Evolutionary conservation across 108 stramenopile species (phyloP), one percentile per base, ranked within the genome.

Genomic region (Schizochytrium sp.): DNA sequence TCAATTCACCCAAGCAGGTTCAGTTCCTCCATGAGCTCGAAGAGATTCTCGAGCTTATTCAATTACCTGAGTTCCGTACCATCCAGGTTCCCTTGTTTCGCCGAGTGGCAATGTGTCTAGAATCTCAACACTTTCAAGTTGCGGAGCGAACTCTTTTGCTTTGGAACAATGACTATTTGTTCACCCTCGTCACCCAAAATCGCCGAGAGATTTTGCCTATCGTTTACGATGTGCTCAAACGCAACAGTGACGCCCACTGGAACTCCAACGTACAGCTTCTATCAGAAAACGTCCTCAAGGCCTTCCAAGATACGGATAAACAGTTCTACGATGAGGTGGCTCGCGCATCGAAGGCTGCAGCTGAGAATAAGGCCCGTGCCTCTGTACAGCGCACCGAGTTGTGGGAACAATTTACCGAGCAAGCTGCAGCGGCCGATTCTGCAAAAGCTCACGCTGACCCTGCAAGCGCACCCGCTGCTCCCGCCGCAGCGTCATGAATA

Each of bases 21-120:
- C 56, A 83, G 72, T 76, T 90, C 42, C 57, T 92, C 57, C 88
- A 90, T 56, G 91, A 92, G 88, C 91, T 92, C 87, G 91, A 92
- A 56, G 91, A 92, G 15, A 56, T 92, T 13, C 61, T 92, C 40
- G 91, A 92, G 76, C 89, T 88, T 88, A 88, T 89, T 15, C 64
- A 69, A 28, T 50, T 59, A 46, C 89, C 69, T 28, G 88, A 90
- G 88, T 72, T 90, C 61, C 61, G 58, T 56, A 3, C 45, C 57
- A 83, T 90, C 88, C 44, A 50, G 56, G 87, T 41, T 3, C 90
- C 61, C 28, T 56, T 92, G n/a, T 45, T 44, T 49, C 69, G 44
- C 40, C 60, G 87, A 46, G 46, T 91, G 57, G 15, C 88, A 10
- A 45, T 41, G 44, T 61, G 61, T 41, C 73, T 90, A 3, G 88